Evolutionary conservation across 2,329 filamentous ascomycete species (phyloP).

Genomic region (Metarhizium album): DNA sequence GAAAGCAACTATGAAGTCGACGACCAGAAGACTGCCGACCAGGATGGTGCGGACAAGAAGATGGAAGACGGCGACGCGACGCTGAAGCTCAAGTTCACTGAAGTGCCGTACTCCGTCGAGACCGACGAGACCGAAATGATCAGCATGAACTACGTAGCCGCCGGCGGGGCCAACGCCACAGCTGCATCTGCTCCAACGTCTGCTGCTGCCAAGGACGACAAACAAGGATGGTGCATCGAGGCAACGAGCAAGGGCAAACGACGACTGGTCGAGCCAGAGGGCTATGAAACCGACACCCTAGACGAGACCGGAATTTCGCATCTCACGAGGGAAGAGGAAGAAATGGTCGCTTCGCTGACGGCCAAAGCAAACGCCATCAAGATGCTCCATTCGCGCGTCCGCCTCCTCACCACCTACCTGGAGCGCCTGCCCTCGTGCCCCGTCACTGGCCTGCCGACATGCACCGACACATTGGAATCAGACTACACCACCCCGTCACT

Average conservation of each 20-base stretch:
- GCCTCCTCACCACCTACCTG: slow-evolving; percentile 67
- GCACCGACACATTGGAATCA: slow-evolving; percentile 21
- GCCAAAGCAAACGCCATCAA: slow-evolving; percentile 88
- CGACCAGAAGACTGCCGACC: slow-evolving; percentile 29
- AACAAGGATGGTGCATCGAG: slow-evolving; percentile 31
- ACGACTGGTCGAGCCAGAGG: slow-evolving; percentile 23
- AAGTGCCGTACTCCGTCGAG: slow-evolving; percentile 79
- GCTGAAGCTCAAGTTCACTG: slow-evolving; percentile 63
- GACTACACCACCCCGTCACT: slow-evolving; percentile 44
- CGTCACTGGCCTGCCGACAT: slow-evolving; percentile 38
- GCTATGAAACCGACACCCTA: slow-evolving; percentile 17
- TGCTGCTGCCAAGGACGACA: slow-evolving; percentile 32
- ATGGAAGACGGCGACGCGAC: slow-evolving; percentile 55
- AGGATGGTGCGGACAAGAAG: slow-evolving; percentile 54
- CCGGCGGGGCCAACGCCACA: slow-evolving; percentile 71
- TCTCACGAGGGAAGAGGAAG: slow-evolving; percentile 49
- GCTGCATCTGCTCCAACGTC: slow-evolving; percentile 21
- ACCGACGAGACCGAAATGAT: slow-evolving; percentile 98
- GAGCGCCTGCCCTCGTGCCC: slow-evolving; percentile 58
- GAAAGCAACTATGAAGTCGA: slow-evolving; percentile 74
- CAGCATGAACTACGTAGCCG: slow-evolving; percentile 84
- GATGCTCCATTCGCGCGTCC: slow-evolving; percentile 74
- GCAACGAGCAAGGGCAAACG: slow-evolving; percentile 44
- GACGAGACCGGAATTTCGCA: slow-evolving; percentile 26
- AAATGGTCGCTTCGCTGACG: slow-evolving; percentile 56